Base-by-base conservation (phyloP, 768 basidiomycete genomes). In the Cystofilobasidium bisporidii region DNA sequence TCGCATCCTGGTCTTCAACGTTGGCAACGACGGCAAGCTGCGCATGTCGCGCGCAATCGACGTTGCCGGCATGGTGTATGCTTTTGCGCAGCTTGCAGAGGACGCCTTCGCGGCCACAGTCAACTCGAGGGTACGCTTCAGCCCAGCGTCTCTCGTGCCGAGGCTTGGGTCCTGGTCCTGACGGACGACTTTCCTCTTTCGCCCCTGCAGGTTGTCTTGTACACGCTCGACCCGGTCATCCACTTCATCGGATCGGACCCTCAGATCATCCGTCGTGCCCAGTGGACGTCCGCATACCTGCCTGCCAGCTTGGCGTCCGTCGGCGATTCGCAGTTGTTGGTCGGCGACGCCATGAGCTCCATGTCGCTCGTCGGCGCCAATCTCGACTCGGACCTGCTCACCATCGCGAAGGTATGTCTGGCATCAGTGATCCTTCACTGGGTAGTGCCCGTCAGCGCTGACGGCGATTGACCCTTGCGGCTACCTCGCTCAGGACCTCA, bases 211-310 rank as follows among this genome's bases (percentile, higher is more conserved):
- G 18, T 60, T 22, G 28, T 47, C 32, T 18, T 32, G 17, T 43
- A 10, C 48, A 66, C 56, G 18, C 26, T 56, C 53, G 30, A 56
- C 28, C 53, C 53, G 18, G 60, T 14, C 28, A 0, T 43, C 24
- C 70, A 72, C 73, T 12, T 24, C n/a, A 17, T 48, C n/a, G 47
- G 47, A 22, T 4, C 47, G 5, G n/a, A 24, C 47, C 47, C 47
- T 5, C 20, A 24, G 8, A 75, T 88, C 18, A 72, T 79, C 45
- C 78, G 79, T 36, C 71, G 83, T 10, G 75, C 82, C 0, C 79
- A 82, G 45, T 92, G 89, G 86, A 85, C 87, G 71, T 88, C 90
- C 74, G 91, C 88, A 64, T 91, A 92, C 77, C 69, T 88, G 65
- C 84, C 92, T 33, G 84, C 83, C 5, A 85, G 83, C 64, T 77